Evolutionary conservation across 108 stramenopile species (phyloP), one percentile per base, ranked within the genome.

Genomic region (Poteriospumella lacustris): DNA sequence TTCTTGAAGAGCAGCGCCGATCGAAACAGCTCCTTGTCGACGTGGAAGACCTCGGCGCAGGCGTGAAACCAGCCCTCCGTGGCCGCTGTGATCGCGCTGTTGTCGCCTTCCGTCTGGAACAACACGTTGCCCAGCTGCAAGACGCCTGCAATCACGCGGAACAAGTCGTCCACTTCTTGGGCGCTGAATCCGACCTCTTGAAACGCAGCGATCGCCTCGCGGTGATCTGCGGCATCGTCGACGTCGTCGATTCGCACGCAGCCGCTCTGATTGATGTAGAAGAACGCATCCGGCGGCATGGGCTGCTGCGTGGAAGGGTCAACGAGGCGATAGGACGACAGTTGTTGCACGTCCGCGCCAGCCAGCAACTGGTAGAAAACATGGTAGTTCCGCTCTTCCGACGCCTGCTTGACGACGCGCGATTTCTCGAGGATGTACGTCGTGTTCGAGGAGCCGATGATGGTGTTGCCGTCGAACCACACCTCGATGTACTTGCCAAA

Each of bases 401-500:
- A 42, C 12, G 60, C 68, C 1, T 43, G 38, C 15, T 42, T 28
- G 15, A 79, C 79, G 31, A 82, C 75, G 1, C 84, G 81, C 19
- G 79, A 79, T 43, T 79, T 81, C 75, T 85, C 84, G 28, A 85
- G 81, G 38, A 85, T 67, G 76, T 82, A 85, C 44, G 44, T 85
- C 38, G 68, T 75, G 67, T 82, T 80, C 5, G 47, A 73, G 9
- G 70, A 73, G 28, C 70, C 70, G 3, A 73, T 34, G 24, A 73
- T 73, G 31, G n/a, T 12, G 36, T 24, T 73, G 5, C 60, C 31
- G 36, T 82, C 82, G 84, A 94, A 93, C 42, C 89, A 89, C 59
- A 94, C 83, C 59, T 92, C 89, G 15, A 91, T 91, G 81, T 87
- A 94, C 78, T 92, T 94, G 39, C 95, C 95, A 82, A 96, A 94